Percentiles rank a stretch among this genome's conserved stretches.
phyloP scores from a whole-genome alignment of 2,329 filamentous ascomycete species.

The Zalaria sp. region DNA sequence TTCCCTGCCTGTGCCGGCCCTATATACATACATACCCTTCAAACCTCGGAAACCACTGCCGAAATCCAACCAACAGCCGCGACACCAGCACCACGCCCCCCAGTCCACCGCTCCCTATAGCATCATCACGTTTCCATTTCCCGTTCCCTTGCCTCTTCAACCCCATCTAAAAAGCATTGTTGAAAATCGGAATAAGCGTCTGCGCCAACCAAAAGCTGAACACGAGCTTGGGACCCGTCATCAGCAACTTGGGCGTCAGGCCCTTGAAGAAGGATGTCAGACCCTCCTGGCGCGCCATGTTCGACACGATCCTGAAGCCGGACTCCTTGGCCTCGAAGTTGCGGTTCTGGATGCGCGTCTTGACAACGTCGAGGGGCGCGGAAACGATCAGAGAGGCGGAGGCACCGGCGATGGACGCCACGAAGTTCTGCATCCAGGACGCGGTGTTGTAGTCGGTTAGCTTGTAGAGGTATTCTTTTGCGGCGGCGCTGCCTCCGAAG shows the following conservation, averaged over 20 bases:
- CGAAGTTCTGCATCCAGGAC: conserved; percentile 88
- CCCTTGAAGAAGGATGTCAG: conserved; percentile 91
- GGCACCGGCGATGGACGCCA: conserved; percentile 89
- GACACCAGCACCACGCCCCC: too few relatives aligned
- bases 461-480: conserved; percentile 89
- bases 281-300: conserved; percentile 89
- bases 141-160: too few relatives aligned
- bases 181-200: conserved; percentile 91
- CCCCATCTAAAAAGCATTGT: conserved; percentile 40
- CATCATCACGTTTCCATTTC: too few relatives aligned
- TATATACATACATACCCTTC: too few relatives aligned
- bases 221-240: conserved; percentile 97
- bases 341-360: conserved; percentile 94
- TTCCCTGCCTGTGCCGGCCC: too few relatives aligned
- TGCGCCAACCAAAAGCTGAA: conserved; percentile 99
- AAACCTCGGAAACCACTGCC: too few relatives aligned
- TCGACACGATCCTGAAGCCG: conserved; percentile 78
- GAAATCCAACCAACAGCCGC: too few relatives aligned
- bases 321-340: conserved; percentile 98
- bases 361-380: conserved; percentile 94
- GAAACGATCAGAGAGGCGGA: conserved; percentile 91
- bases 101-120: too few relatives aligned
- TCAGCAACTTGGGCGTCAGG: conserved; percentile 88
- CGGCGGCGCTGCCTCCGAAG: conserved; percentile 92
- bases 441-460: conserved; percentile 93